These are phyloP conservation scores for Coprinopsis sp. DNA, from an alignment of 768 basidiomycete genomes.

Conservation along the genomic window DNA sequence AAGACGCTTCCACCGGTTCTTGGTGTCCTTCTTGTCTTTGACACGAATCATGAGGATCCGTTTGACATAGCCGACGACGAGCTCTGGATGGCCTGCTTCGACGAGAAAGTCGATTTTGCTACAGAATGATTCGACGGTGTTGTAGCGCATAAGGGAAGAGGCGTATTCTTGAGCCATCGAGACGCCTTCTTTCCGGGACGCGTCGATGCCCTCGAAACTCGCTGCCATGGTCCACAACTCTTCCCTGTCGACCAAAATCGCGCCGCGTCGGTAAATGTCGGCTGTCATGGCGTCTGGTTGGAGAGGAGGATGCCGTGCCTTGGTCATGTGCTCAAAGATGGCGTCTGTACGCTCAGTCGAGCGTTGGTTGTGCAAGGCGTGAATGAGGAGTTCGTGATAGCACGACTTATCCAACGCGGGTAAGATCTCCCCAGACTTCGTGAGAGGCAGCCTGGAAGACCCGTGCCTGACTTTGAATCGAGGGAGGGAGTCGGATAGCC, in stretches of 20 bases:
- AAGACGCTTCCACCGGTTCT: conserved; percentile 26
- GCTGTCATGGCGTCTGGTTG: conserved; percentile 46
- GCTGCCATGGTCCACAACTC: background rate
- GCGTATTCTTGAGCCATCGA: background rate
- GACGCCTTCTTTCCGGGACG: background rate
- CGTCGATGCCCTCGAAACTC: background rate
- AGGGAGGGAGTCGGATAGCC: conserved; percentile 35
- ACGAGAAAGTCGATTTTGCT: conserved; percentile 2
- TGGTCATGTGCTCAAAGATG: conserved; percentile 54
- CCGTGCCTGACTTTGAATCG: conserved; percentile 1
- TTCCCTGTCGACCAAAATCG: background rate
- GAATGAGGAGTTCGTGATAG: conserved; percentile 64
- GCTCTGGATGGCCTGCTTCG: background rate
- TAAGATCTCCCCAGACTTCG: conserved; percentile 9
- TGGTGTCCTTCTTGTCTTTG: background rate
- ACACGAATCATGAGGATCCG: background rate
- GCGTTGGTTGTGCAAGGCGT: conserved; percentile 56
- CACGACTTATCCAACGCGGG: conserved; percentile 19
- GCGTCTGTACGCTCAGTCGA: conserved; percentile 43
- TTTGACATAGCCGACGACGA: background rate
- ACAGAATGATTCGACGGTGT: background rate
- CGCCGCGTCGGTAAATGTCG: conserved; percentile 6
- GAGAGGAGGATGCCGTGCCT: conserved; percentile 34
- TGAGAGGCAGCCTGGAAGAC: background rate
- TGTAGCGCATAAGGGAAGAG: background rate